Evolutionary conservation across 495 filamentous ascomycete genomes (phyloP), one percentile per base, ranked within the genome.

Genomic region (Astrothelium subdiscretum): DNA sequence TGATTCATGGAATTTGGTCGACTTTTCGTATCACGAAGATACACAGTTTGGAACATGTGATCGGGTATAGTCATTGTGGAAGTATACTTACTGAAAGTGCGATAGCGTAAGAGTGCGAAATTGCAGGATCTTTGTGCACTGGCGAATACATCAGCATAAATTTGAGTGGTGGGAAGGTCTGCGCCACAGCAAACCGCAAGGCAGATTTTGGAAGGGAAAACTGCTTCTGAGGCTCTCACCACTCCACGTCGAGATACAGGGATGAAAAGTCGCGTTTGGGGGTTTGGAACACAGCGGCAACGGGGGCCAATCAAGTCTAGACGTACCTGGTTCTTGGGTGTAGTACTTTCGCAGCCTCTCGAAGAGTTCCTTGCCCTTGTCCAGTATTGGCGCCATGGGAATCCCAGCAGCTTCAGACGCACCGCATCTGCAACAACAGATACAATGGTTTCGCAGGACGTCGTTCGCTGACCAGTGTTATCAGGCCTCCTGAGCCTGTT

Each of bases 21-120:
- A 2, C 0, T 48, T n/a, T 11, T 29, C 48, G 8, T 54, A 13
- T 20, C 31, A 20, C 57, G 31, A 43, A 27, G 1, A 18, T 12
- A 10, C 58, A 24, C 58, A 20, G 10, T 43, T 12, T 13, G 18
- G 20, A 2, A 43, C 38, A 44, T 22, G 18, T 38, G 27, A 62
- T 38, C 27, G 4, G 13, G 31, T 26, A 4, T 24, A 35, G 6
- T 24, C 13, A 15, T 31, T 58, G 29, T 35, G 54, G 20, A 31
- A 24, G 29, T 24, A 3, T 18, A 63, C 61, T 22, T 43, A 63
- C 61, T 12, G 61, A 63, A 12, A 63, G n/a, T 5, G 31, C n/a
- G 22, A 52, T 52, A 13, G 61, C 61, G 12, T 27, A 40, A 13
- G 51, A 11, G 1, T 24, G 8, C 4, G 61, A 42, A 31, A 63